Percentiles rank a stretch among this genome's conserved stretches.
Evolutionary conservation across 2,329 filamentous ascomycete species (phyloP).

Genomic region (Pseudonectria foliicola): DNA sequence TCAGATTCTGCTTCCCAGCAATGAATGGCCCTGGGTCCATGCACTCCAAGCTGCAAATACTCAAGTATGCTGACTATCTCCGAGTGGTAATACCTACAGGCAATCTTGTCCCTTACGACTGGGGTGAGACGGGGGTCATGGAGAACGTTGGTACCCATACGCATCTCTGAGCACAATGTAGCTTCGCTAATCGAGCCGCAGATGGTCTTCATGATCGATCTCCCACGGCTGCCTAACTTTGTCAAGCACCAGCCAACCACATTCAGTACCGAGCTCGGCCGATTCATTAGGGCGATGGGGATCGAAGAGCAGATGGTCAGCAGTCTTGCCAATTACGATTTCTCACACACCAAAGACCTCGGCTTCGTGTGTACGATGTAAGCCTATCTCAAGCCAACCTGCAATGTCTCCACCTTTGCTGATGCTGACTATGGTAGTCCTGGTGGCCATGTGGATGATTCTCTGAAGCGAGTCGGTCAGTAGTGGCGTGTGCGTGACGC

Average conservation of each 20-base stretch:
- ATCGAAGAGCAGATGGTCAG: conserved; percentile 57
- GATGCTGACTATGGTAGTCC: conserved; percentile 26
- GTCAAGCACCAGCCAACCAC: conserved; percentile 24
- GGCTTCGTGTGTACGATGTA: conserved; percentile 84
- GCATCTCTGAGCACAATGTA: conserved; percentile 4
- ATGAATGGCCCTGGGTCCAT: conserved; percentile 72
- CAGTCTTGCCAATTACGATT: conserved; percentile 75
- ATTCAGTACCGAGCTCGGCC: conserved; percentile 64
- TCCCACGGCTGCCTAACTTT: conserved; percentile 54
- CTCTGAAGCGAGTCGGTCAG: conserved; percentile 25
- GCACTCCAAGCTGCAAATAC: conserved; percentile 90
- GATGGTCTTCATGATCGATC: conserved; percentile 86
- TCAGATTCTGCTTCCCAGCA: conserved; percentile 73
- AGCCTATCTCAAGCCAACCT: conserved; percentile 23
- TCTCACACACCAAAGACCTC: conserved; percentile 61
- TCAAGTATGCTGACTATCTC: conserved; percentile 69
- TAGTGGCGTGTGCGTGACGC: conserved; percentile 7
- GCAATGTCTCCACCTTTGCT: conserved; percentile 4
- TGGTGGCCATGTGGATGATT: conserved; percentile 26
- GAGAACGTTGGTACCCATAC: conserved; percentile 59
- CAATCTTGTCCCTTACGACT: conserved; percentile 80
- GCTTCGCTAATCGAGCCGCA: conserved; percentile 27
- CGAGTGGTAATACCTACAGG: conserved; percentile 81
- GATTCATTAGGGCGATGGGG: conserved; percentile 62
- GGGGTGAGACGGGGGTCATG: conserved; percentile 78